Conservation (phyloP, 495 filamentous ascomycete species). For the Aspergillus mulundensis region DNA sequence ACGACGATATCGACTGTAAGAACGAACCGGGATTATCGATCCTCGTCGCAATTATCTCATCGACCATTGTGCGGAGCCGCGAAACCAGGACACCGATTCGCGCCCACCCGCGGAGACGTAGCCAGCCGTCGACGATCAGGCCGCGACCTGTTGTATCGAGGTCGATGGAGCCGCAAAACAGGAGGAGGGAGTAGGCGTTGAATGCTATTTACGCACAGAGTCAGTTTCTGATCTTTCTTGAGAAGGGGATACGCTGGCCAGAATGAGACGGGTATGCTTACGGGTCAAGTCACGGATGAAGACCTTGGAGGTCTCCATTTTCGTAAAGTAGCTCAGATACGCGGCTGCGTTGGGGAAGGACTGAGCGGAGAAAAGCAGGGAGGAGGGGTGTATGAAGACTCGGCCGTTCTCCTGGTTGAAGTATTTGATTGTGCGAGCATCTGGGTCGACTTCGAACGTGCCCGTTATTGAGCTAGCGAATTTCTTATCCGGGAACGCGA, state of each 20-base stretch:
- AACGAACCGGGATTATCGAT: constrained; percentile 64
- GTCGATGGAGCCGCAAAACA: constrained; percentile 82
- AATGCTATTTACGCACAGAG: constrained; percentile 55
- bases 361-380: constrained; percentile 78
- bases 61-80: constrained; percentile 77
- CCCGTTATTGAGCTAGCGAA: constrained; percentile 81
- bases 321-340: constrained; percentile 83
- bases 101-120: constrained; percentile 88
- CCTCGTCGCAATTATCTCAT: constrained; percentile 71
- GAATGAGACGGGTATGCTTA: constrained; percentile 39
- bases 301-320: constrained; percentile 85
- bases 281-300: constrained; percentile 88
- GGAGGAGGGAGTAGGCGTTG: constrained; percentile 81
- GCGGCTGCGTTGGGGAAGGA: constrained; percentile 61
- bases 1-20: constrained; percentile 35
- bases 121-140: constrained; percentile 88
- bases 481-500: constrained; percentile 91
- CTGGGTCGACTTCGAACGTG: constrained; percentile 86
- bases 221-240: neutral
- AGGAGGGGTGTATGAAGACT: constrained; percentile 88
- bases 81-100: constrained; percentile 87
- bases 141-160: constrained; percentile 88
- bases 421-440: constrained; percentile 87
- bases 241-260: neutral
- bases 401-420: constrained; percentile 81